phyloP scores from a whole-genome alignment of 257 asterid species.

The Nicotiana undulata region DNA sequence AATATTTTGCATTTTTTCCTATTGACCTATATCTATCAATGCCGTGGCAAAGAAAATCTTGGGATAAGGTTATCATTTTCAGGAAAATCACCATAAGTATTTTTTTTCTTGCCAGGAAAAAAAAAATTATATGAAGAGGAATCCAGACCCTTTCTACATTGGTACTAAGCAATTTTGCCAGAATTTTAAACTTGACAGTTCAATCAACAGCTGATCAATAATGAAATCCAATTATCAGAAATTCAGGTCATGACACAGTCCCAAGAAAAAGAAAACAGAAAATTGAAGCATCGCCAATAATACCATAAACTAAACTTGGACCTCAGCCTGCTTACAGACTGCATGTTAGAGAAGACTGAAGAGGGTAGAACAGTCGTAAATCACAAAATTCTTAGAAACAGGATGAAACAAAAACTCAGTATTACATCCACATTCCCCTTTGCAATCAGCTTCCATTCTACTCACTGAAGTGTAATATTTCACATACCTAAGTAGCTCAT shows the following conservation, averaged over 20 bases:
- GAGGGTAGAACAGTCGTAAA: background rate
- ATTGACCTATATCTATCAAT: background rate
- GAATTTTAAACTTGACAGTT: background rate
- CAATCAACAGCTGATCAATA: background rate
- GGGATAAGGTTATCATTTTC: background rate
- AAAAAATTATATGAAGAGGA: background rate
- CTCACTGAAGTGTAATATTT: background rate
- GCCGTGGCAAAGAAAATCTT: background rate
- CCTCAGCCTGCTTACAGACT: background rate
- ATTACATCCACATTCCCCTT: background rate
- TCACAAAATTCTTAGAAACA: background rate
- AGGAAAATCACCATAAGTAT: background rate
- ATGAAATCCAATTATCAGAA: background rate
- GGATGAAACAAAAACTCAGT: background rate
- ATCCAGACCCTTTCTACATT: background rate
- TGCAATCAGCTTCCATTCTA: background rate
- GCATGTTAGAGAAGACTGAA: background rate
- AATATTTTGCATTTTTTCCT: background rate
- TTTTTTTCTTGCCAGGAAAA: background rate
- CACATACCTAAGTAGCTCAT: background rate
- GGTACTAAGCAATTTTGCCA: background rate
- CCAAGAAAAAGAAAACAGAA: background rate
- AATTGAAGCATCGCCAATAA: background rate
- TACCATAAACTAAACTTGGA: background rate
- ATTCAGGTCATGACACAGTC: background rate